Conservation (phyloP, 768 basidiomycete species). For the Tulasnella sp. region DNA sequence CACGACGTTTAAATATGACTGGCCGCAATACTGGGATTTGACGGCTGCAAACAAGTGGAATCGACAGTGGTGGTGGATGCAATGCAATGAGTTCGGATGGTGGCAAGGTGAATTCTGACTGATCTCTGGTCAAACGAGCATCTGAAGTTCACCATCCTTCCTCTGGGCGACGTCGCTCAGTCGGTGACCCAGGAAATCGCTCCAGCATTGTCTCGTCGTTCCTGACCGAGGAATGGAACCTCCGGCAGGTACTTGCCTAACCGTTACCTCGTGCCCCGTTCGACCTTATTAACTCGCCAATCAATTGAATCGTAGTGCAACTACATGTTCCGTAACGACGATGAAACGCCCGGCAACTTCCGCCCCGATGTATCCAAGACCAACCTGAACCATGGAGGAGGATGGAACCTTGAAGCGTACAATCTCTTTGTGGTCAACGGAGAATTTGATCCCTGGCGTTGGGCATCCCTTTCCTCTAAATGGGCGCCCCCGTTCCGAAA, state of each 20-base stretch:
- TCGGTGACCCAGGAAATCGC: conserved; percentile 23
- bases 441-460: conserved; percentile 34
- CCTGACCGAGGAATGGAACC: conserved; percentile 19
- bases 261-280: too few species aligned
- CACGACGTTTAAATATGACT: conserved; percentile 3
- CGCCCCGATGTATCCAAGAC: background rate
- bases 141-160: background rate
- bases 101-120: conserved; percentile 13
- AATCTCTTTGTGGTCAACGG: conserved; percentile 32
- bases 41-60: background rate
- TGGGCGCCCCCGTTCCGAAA: background rate
- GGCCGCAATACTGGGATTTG: background rate
- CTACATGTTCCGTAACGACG: conserved; percentile 19
- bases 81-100: conserved; percentile 19
- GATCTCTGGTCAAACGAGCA: too few species aligned
- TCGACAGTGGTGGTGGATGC: conserved; percentile 19
- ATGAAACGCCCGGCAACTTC: background rate
- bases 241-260: background rate
- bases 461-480: conserved; percentile 29
- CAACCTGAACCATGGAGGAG: conserved; percentile 27
- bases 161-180: background rate
- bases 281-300: background rate
- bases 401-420: conserved; percentile 31
- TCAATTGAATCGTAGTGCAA: background rate
- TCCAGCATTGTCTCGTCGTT: conserved; percentile 26